Evolutionary conservation across 352 stramenopile species (phyloP).

Genomic region (Phytophthora kernoviae): DNA sequence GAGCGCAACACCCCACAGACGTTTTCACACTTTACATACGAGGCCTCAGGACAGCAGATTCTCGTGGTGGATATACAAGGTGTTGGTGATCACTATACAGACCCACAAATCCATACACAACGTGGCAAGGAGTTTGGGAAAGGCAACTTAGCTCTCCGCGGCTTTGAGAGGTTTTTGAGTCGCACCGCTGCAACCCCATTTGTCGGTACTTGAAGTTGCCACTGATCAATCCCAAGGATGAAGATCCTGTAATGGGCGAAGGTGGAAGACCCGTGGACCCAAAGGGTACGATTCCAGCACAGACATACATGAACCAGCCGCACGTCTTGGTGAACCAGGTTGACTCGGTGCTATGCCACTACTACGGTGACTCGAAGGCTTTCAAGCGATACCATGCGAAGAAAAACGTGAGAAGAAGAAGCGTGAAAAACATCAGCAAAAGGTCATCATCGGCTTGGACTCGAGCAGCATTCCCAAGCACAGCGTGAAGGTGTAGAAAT

Average conservation of each 20-base stretch:
- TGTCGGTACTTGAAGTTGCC: conserved; percentile 79
- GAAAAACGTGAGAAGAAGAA: conserved; percentile 44
- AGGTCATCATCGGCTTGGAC: conserved; percentile 1
- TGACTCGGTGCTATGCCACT: conserved; percentile 73
- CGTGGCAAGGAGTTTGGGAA: conserved; percentile 86
- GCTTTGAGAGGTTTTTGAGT: conserved; percentile 76
- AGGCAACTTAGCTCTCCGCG: conserved; percentile 69
- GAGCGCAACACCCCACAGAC: conserved; percentile 84
- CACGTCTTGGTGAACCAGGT: conserved; percentile 57
- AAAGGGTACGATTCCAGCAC: conserved; percentile 68
- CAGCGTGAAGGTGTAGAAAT: conserved; percentile 17
- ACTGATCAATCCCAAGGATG: conserved; percentile 71
- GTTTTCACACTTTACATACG: conserved; percentile 94
- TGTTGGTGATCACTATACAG: conserved; percentile 95
- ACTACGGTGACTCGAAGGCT: conserved; percentile 72
- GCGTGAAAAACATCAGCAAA: conserved; percentile 31
- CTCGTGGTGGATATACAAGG: conserved; percentile 96
- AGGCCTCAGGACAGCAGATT: conserved; percentile 88
- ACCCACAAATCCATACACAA: conserved; percentile 92
- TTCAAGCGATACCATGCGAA: conserved; percentile 71
- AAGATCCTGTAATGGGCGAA: conserved; percentile 18
- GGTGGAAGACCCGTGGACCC: conserved; percentile 34
- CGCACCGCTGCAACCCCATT: conserved; percentile 84
- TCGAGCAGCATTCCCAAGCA: conserved; percentile 20
- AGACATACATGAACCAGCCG: conserved; percentile 75